phyloP scores from a whole-genome alignment of 371 early-diverging fungal species.

The Capillidium heterosporum region DNA sequence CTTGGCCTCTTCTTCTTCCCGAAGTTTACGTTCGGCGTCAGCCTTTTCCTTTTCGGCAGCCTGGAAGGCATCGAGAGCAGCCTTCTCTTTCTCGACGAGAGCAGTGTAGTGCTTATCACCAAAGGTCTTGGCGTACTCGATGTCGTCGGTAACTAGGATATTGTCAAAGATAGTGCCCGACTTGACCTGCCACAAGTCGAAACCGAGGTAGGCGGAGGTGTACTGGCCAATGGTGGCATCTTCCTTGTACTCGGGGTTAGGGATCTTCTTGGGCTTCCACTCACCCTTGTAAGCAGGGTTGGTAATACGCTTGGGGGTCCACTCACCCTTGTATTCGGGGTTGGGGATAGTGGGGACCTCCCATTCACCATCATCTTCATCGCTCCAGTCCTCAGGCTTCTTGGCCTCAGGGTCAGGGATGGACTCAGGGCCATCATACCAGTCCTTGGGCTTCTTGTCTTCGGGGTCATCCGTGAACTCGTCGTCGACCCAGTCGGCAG shows the following conservation, averaged over 20 bases:
- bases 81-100: conserved; percentile 29
- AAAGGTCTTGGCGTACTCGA: conserved; percentile 40
- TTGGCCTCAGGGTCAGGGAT: conserved; percentile 68
- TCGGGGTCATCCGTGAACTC: conserved; percentile 69
- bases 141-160: conserved; percentile 54
- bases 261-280: conserved; percentile 79
- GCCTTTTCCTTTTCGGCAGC: conserved; percentile 5
- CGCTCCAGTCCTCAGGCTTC: conserved; percentile 89
- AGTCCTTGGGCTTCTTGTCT: conserved; percentile 77
- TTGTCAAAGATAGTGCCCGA: conserved; percentile 83
- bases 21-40: not conserved
- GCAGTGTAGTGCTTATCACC: conserved; percentile 44
- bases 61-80: conserved; percentile 20
- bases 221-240: conserved; percentile 62
- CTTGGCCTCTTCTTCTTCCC: conserved; percentile 1
- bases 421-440: conserved; percentile 68
- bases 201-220: conserved; percentile 66
- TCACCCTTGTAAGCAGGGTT: conserved; percentile 92
- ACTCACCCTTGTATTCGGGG: conserved; percentile 72
- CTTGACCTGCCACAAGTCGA: conserved; percentile 96
- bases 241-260: conserved; percentile 82
- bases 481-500: conserved; percentile 48
- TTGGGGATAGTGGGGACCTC: conserved; percentile 69
- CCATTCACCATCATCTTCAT: conserved; percentile 77
- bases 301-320: conserved; percentile 59